These are phyloP conservation scores for Aureobasidium mangrovei DNA, from an alignment of 2,329 filamentous ascomycete species.

Conservation along the genomic window DNA sequence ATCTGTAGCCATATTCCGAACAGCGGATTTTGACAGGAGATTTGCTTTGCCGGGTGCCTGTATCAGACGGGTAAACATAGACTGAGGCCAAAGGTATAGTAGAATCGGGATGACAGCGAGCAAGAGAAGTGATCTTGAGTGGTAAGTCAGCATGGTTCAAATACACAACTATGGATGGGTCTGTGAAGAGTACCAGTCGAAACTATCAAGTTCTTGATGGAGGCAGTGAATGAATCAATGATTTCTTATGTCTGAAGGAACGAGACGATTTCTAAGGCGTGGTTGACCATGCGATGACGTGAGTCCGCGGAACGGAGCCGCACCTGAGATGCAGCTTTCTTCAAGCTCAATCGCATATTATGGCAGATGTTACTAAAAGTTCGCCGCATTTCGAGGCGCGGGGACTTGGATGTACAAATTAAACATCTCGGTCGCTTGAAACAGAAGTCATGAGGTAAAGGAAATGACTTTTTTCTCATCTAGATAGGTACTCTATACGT, in stretches of 20 bases:
- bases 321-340: not conserved
- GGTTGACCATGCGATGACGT: not conserved
- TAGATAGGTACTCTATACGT: slow-evolving; percentile 9
- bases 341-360: not conserved
- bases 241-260: too few species aligned
- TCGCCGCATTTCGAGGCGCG: not conserved
- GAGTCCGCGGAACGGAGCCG: slow-evolving; percentile 5
- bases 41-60: not conserved
- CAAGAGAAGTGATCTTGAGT: not conserved
- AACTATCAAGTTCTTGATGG: not conserved
- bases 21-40: not conserved
- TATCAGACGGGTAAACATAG: not conserved
- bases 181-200: not conserved
- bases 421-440: not conserved
- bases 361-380: too few species aligned
- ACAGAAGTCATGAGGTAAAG: not conserved
- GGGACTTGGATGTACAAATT: not conserved
- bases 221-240: too few species aligned
- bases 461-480: slow-evolving; percentile 7
- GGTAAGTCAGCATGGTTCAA: not conserved
- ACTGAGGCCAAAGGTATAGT: not conserved
- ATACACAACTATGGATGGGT: not conserved
- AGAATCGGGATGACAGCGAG: not conserved
- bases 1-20: not conserved
- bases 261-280: not conserved